Conservation (phyloP, 176 grass and related monocot genomes). For the Zizania latifolia region DNA sequence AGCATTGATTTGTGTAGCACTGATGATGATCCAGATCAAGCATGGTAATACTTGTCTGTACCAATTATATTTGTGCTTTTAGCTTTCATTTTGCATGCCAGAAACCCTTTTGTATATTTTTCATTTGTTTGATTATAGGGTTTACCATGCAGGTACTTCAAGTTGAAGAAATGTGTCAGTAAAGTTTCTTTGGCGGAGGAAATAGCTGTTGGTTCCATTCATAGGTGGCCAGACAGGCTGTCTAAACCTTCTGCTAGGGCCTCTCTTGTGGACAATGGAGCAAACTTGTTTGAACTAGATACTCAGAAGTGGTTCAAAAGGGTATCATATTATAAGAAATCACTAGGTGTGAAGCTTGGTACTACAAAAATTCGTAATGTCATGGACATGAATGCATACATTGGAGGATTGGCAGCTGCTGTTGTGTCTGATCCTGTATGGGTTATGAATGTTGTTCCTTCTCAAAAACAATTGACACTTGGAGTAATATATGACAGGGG, state of each 20-base stretch:
- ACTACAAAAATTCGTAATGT: conserved; percentile 53
- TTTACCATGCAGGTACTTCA: conserved; percentile 64
- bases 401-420: conserved; percentile 74
- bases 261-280: conserved; percentile 47
- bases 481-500: conserved; percentile 81
- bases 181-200: conserved; percentile 41
- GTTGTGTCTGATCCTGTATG: conserved; percentile 69
- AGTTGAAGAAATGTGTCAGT: conserved; percentile 72
- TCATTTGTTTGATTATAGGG: conserved; percentile 12
- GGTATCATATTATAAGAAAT: conserved; percentile 79
- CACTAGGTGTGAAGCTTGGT: conserved; percentile 69
- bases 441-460: conserved; percentile 95
- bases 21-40: conserved; percentile 70
- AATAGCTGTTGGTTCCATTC: conserved; percentile 56
- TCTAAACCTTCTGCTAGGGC: conserved; percentile 57
- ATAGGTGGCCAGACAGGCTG: conserved; percentile 75
- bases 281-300: conserved; percentile 60
- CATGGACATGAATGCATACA: conserved; percentile 94
- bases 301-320: conserved; percentile 54
- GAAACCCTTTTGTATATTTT: background rate
- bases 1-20: conserved; percentile 53
- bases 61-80: background rate
- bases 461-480: conserved; percentile 61
- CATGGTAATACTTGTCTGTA: conserved; percentile 52
- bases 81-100: background rate